These are phyloP conservation scores for Melastoma candidum DNA, from an alignment of 441 rosid genomes.

Conservation along the genomic window DNA sequence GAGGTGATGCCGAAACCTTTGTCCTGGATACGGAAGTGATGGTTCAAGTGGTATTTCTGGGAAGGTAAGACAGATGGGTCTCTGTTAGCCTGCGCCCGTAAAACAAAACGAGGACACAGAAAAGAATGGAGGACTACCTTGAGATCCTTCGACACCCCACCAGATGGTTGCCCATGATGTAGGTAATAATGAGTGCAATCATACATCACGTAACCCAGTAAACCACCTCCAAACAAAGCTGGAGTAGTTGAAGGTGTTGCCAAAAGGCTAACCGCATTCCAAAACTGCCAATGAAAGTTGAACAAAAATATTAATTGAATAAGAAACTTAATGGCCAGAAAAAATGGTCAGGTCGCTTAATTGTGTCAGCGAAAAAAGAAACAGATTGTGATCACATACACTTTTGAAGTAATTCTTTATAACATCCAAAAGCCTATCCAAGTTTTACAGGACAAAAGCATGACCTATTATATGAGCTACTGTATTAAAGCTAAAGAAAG, in stretches of 20 bases:
- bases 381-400: too few species aligned
- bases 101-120: too few species aligned
- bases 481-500: too few species aligned
- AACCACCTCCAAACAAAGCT: conserved; percentile 79
- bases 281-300: conserved; percentile 38
- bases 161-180: conserved; percentile 88
- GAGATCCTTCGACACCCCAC: conserved; percentile 44
- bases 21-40: conserved; percentile 82
- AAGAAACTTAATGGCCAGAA: background rate
- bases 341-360: too few species aligned
- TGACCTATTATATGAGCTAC: too few species aligned
- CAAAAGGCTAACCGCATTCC: conserved; percentile 51
- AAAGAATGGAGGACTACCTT: conserved; percentile 38
- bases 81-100: too few species aligned
- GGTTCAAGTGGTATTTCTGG: conserved; percentile 96
- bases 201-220: conserved; percentile 87
- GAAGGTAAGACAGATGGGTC: background rate
- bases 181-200: conserved; percentile 88
- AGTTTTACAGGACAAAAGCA: too few species aligned
- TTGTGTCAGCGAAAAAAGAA: too few species aligned
- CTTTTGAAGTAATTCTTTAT: too few species aligned
- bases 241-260: conserved; percentile 72
- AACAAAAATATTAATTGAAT: background rate
- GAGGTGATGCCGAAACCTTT: conserved; percentile 97
- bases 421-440: too few species aligned